Evolutionary conservation across 2,329 filamentous ascomycete genomes (phyloP).

Genomic region (Pseudopithomyces maydicus): DNA sequence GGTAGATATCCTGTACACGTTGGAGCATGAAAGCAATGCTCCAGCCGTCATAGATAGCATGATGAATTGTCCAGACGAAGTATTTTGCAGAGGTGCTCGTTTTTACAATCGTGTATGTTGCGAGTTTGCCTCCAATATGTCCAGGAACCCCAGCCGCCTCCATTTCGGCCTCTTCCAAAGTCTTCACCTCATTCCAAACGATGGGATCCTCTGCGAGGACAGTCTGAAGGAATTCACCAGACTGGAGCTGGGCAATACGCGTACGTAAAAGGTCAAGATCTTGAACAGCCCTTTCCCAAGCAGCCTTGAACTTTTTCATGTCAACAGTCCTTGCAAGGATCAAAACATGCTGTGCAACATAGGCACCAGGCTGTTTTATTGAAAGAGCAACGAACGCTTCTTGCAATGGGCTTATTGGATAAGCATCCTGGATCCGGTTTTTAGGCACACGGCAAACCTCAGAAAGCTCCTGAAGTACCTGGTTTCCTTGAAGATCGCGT

Average conservation of each 20-base stretch:
- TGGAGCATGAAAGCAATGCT: slow-evolving; percentile 36
- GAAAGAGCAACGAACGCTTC: slow-evolving; percentile 55
- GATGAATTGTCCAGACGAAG: slow-evolving; percentile 48
- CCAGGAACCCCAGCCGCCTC: slow-evolving; percentile 22
- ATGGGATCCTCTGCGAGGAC: slow-evolving; percentile 35
- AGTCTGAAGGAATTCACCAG: slow-evolving; percentile 33
- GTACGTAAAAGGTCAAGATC: slow-evolving; percentile 57
- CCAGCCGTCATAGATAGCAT: slow-evolving; percentile 50
- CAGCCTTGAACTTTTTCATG: slow-evolving; percentile 49
- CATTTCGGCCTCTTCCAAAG: slow-evolving; percentile 22
- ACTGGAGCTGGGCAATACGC: slow-evolving; percentile 39
- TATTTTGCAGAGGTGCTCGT: slow-evolving; percentile 21
- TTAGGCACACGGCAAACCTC: slow-evolving; percentile 27
- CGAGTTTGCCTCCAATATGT: slow-evolving; percentile 28
- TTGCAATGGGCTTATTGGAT: slow-evolving; percentile 50
- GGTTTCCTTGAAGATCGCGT: slow-evolving; percentile 8
- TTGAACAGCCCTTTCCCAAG: slow-evolving; percentile 53
- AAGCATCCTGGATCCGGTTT: slow-evolving; percentile 43
- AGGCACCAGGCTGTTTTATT: slow-evolving; percentile 53
- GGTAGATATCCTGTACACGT: slow-evolving; percentile 35
- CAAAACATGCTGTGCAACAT: slow-evolving; percentile 54
- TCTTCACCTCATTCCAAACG: slow-evolving; percentile 26
- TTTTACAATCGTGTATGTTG: slow-evolving; percentile 33
- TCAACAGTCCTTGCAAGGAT: slow-evolving; percentile 46
- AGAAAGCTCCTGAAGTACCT: slow-evolving; percentile 26